A percentile compares a stretch with the other conserved stretches of the same genome.
Evolutionary conservation across 306 rosid genomes (phyloP).

Genomic region (Vicia villosa): DNA sequence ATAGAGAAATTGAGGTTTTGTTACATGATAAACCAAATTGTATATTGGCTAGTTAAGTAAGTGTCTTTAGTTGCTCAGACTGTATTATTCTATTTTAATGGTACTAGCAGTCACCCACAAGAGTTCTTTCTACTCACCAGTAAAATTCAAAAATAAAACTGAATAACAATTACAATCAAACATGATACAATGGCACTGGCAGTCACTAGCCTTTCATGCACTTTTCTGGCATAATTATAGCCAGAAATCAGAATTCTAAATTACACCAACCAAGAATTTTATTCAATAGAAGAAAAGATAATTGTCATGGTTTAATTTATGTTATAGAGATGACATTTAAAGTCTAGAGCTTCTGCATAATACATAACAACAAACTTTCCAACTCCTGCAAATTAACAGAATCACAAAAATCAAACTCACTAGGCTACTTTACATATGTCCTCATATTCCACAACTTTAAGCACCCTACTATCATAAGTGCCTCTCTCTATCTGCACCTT

Average conservation of each 20-base stretch:
- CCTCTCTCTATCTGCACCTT: constrained; percentile 96
- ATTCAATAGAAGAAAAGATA: constrained; percentile 3
- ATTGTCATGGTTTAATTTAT: not conserved
- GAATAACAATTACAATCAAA: not conserved
- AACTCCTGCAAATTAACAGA: constrained; percentile 19
- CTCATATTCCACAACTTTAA: constrained; percentile 79
- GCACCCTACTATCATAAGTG: constrained; percentile 81
- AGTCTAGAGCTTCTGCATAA: constrained; percentile 1
- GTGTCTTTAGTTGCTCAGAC: too few species aligned
- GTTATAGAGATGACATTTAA: constrained; percentile 4
- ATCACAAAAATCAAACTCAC: constrained; percentile 29
- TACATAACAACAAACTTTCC: not conserved
- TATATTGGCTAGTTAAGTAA: too few species aligned
- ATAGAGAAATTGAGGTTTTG: too few species aligned
- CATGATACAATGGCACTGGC: not conserved
- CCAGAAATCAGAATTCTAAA: not conserved
- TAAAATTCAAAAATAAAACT: too few species aligned
- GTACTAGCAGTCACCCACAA: too few species aligned
- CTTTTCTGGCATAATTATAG: not conserved
- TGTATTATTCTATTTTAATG: too few species aligned
- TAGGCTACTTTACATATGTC: constrained; percentile 69
- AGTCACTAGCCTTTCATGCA: not conserved
- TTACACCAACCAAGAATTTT: not conserved
- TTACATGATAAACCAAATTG: too few species aligned
- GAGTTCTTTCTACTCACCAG: too few species aligned